Evolutionary conservation across 2,329 filamentous ascomycete species (phyloP), one percentile per base, ranked within the genome.

Genomic region (Fusarium graminum): DNA sequence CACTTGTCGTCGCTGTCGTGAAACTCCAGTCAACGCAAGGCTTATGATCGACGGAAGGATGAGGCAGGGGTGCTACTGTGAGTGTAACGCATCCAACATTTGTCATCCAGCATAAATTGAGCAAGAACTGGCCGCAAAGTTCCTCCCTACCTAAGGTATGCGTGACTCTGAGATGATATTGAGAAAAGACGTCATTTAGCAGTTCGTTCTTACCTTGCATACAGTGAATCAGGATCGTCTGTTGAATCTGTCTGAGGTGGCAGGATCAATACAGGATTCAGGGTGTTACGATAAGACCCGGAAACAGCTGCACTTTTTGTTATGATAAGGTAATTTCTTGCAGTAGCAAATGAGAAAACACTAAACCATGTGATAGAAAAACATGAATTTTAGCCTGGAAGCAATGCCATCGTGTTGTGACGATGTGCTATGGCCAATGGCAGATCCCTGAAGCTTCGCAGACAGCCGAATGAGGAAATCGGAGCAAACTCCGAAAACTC

Each of bases 401-500:
- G 22, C 22, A 22, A 22, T 22, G 22, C 22, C 22, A 22, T 22
- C 22, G 22, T 22, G 22, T 25, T 4, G 22, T 11, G 19, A 42
- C 16, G 17, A 19, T 7, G n/a, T 12, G 11, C n/a, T 7, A 45
- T 19, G 38, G 32, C 69, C 69, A 71, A 71, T 72, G 34, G 49
- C 13, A 55, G 29, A 19, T 28, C 36, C 47, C 25, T 2, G 3
- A 26, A 4, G 19, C 30, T 32, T 12, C n/a, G 3, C 16, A 6
- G n/a, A 9, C 17, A 26, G 47, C 68, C 57, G 13, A 42, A 66
- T 58, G 45, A 59, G 69, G 69, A 68, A 71, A 40, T 68, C 60
- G 66, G 67, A 68, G 59, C 32, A 45, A 41, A 53, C 63, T 70
- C 69, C 69, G 69, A 64, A 68, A 68, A 64, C 69, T 70, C 69